phyloP scores from a whole-genome alignment of 768 basidiomycete species.

The Dictyophora rubrovolvata region DNA sequence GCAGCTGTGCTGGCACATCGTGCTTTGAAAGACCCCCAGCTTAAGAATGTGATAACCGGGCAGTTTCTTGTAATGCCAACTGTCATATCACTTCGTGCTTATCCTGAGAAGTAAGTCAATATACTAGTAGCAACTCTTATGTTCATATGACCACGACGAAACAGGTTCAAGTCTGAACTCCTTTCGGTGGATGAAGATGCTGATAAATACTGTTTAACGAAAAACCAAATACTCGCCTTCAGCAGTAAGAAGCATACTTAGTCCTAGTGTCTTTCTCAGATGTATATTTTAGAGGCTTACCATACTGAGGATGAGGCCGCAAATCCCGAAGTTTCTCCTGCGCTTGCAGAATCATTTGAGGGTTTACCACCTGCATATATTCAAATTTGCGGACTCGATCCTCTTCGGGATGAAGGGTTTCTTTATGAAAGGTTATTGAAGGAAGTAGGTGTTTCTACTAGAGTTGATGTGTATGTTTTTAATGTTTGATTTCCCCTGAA shows the following conservation, averaged over 20 bases:
- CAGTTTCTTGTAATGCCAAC: slow-evolving; percentile 15
- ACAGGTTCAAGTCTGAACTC: slow-evolving; percentile 14
- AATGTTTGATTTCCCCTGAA: neutral
- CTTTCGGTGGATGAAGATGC: slow-evolving; percentile 15
- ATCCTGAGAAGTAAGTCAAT: slow-evolving; percentile 15
- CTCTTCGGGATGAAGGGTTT: slow-evolving; percentile 20
- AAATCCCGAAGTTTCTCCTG: slow-evolving; percentile 11
- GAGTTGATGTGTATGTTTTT: slow-evolving; percentile 14
- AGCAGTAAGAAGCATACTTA: neutral
- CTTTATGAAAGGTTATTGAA: slow-evolving; percentile 17
- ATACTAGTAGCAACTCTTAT: neutral
- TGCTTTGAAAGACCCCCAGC: slow-evolving; percentile 17
- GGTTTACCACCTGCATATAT: slow-evolving; percentile 18
- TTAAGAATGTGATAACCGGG: slow-evolving; percentile 16
- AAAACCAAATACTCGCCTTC: neutral
- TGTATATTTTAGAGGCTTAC: neutral
- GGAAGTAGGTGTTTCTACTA: slow-evolving; percentile 16
- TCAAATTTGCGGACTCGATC: slow-evolving; percentile 18
- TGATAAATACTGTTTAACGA: slow-evolving; percentile 12
- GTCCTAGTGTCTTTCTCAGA: neutral
- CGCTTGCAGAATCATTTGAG: slow-evolving; percentile 14
- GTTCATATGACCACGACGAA: no score
- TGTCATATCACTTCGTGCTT: slow-evolving; percentile 13
- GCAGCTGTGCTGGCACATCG: slow-evolving; percentile 16
- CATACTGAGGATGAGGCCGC: neutral